Base-by-base conservation (phyloP, 768 basidiomycete species). In the Paxillus ammoniavirescens region DNA sequence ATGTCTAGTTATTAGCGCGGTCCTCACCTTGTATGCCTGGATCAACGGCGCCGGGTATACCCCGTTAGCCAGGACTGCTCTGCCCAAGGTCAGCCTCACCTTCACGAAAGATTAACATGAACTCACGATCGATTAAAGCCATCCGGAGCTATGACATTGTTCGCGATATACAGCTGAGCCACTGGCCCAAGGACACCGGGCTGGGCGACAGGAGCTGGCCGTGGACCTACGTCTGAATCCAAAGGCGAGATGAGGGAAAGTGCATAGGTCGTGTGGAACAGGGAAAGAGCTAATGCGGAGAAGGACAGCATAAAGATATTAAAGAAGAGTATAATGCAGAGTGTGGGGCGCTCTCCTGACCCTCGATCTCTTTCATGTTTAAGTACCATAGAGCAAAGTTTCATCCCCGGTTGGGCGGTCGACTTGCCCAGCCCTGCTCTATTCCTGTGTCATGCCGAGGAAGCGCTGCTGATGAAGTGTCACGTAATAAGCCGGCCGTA, bases 31-130 rank as follows among this genome's bases (percentile, higher is more conserved):
- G 18, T 67, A 59, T 3, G 71, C 76, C 4, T 30, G 51, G 50
- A 83, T 76, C 44, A 81, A 64, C 5, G 80, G 78, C 0, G 70
- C 81, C 10, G 79, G 82, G 47, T 74, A 78, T 30, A 62, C 67
- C 2, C 76, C 76, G 30, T 73, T 76, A 23, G 70, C 76, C 5
- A 82, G 67, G 6, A 75, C 74, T 2, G 79, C 67, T 23, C 77
- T 78, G 13, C 7, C 12, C 42, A 41, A 17, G 3, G 13, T 60
- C 15, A 50, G 42, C 5, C 46, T 8, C 3, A 8, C 8, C 18
- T 26, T 2, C 21, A 12, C 7, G 15, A 38, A 5, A 31, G 8
- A 42, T 21, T 0, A 21, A 37, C 10, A 21, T 12, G 17, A 13
- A 60, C 60, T 54, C 17, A 77, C 75, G 72, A 71, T 55, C 67